Evolutionary conservation across 2,329 filamentous ascomycete species (phyloP).

Genomic region (Fusarium musae): DNA sequence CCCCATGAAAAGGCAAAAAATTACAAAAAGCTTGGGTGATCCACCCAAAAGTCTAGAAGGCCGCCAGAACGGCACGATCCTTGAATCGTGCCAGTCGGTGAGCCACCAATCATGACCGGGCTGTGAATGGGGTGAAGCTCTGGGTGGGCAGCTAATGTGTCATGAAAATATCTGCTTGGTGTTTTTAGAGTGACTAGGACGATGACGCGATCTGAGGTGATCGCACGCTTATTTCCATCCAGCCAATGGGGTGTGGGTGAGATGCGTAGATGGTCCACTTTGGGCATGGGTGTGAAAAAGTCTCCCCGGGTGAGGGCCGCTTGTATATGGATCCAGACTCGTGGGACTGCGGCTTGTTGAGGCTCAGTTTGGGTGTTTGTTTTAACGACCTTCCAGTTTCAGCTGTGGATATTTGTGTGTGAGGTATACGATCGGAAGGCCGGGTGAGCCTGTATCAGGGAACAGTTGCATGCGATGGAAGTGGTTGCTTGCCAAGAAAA

Average conservation of each 20-base stretch:
- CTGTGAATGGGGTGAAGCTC: neutral
- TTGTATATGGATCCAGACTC: slow-evolving; percentile 12
- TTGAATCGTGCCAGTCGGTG: slow-evolving; percentile 38
- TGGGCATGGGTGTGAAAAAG: slow-evolving; percentile 2
- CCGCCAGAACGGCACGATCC: slow-evolving; percentile 37
- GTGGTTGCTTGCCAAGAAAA: slow-evolving; percentile 1
- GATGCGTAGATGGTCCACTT: slow-evolving; percentile 25
- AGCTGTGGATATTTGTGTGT: neutral
- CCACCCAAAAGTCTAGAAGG: slow-evolving; percentile 41
- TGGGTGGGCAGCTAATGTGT: slow-evolving; percentile 35
- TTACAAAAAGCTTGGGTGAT: slow-evolving; percentile 6
- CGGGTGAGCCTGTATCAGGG: neutral
- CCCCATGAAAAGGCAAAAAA: slow-evolving; percentile 29
- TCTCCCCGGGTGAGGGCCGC: slow-evolving; percentile 27
- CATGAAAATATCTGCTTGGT: slow-evolving; percentile 30
- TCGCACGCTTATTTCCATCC: slow-evolving; percentile 22
- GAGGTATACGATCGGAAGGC: neutral
- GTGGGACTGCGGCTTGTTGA: slow-evolving; percentile 21
- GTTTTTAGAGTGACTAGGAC: slow-evolving; percentile 37
- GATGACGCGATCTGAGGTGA: slow-evolving; percentile 48
- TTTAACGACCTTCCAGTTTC: slow-evolving; percentile 30
- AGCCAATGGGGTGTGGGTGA: slow-evolving; percentile 23
- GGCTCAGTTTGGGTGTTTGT: neutral
- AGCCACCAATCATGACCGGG: neutral
- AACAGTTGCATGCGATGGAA: neutral